A percentile compares a stretch with the other conserved stretches of the same genome.
Conservation (phyloP, 164 flowering plant genomes). For the Chimonanthus praecox region DNA sequence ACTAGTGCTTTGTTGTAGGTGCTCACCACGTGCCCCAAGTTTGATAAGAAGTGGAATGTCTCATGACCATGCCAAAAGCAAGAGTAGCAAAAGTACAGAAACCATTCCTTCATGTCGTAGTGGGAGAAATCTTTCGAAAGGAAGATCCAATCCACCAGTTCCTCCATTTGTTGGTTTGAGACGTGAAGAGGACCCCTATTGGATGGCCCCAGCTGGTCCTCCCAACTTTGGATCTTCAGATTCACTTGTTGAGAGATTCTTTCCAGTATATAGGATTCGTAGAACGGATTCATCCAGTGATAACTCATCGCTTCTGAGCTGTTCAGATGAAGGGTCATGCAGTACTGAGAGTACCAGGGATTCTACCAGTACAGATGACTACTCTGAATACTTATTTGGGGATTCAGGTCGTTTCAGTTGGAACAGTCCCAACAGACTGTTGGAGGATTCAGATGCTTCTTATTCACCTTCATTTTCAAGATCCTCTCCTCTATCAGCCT, state of each 20-base stretch:
- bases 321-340: conserved; percentile 81
- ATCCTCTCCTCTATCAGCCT: conserved; percentile 16
- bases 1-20: conserved; percentile 32
- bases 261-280: conserved; percentile 21
- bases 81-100: conserved; percentile 13
- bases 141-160: conserved; percentile 12
- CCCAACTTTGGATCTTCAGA: conserved; percentile 6
- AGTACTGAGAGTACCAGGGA: conserved; percentile 75
- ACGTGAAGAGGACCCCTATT: conserved; percentile 12
- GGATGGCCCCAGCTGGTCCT: conserved; percentile 2
- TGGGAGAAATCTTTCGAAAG: conserved; percentile 17
- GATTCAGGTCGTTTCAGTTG: conserved; percentile 30
- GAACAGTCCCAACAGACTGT: conserved; percentile 34
- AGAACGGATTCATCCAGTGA: conserved; percentile 75
- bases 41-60: conserved; percentile 34
- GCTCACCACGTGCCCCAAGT: conserved; percentile 77
- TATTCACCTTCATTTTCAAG: neutral
- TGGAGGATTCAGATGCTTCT: conserved; percentile 40
- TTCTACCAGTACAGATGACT: conserved; percentile 69
- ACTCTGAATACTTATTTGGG: conserved; percentile 56
- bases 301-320: conserved; percentile 63
- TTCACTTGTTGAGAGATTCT: conserved; percentile 23
- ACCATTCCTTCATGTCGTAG: conserved; percentile 11
- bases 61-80: conserved; percentile 20
- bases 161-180: conserved; percentile 10